Evolutionary conservation across 1,284 basidiomycete genomes (phyloP), one percentile per base, ranked within the genome.

Genomic region (Testicularia cyperi): DNA sequence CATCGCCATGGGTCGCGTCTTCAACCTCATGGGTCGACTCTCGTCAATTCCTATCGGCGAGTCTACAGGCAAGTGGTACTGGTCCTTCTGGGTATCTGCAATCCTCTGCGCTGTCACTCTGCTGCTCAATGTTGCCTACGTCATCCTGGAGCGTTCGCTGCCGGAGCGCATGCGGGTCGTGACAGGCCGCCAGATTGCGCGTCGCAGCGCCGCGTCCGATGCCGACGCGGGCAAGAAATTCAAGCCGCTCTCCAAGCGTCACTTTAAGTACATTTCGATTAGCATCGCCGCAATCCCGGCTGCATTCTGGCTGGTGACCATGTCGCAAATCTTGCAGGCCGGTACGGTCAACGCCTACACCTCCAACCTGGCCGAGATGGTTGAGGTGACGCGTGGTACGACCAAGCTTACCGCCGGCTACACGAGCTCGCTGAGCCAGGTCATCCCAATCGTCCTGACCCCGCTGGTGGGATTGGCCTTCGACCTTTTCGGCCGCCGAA

Each of bases 401-500:
- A 68, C 71, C 3, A 72, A 51, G n/a, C 65, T 76, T 13, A 72
- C 75, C 2, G 79, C 80, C 2, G 80, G 79, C 8, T 81, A 80
- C 61, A 80, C 78, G 32, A 55, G 70, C 1, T 72, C 77, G 0
- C 49, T 80, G 15, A 75, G 77, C 14, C 70, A 77, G 38, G 65
- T 80, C 23, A 77, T 80, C n/a, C 78, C 79, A 1, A 80, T 80
- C 43, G 68, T 80, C 10, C 61, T 80, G 25, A 79, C 78, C 0
- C 79, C 79, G 0, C 24, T 70, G 0, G 75, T 77, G 55, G 52
- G 72, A 15, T 67, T 78, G 35, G 49, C 68, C 43, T 65, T 63
- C 16, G 67, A 70, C 37, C 30, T 44, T 13, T 56, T 45, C 26
- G 62, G 66, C 4, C 32, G 40, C 15, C 46, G 66, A 10, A 69